Evolutionary conservation across 768 basidiomycete species (phyloP), one percentile per base, ranked within the genome.

Genomic region (Leucocoprinus birnbaumii): DNA sequence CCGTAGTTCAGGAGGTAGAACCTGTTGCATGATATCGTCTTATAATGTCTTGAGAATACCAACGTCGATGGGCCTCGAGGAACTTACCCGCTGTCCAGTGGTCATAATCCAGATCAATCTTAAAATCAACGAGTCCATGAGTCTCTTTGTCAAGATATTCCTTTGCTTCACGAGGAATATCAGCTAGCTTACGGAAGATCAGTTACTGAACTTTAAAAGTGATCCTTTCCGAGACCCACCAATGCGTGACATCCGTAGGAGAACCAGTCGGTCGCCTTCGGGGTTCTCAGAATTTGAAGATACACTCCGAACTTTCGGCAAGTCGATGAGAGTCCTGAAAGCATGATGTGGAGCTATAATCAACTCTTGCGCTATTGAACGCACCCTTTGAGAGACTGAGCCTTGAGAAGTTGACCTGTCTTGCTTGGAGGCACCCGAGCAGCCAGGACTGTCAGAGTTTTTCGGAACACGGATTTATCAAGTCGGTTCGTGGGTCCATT

Each of bases 11-110:
- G 89, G 80, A 0, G 96, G 97, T 8, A 99, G 76, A 48, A 94
- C 79, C 10, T 87, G 80, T 43, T 86, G 80, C 16, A 99, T 72
- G 27, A 98, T 86, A 44, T 98, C 91, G 65, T 91, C 94, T 95
- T n/a, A 13, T 34, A n/a, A 26, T 47, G 27, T 7, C 6, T 40
- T 49, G 53, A 53, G 19, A 53, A 16, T 38, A 3, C 57, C 21
- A 2, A 18, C 38, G 37, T 1, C 54, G 14, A 45, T 13, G 43
- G 7, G 35, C 18, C 14, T 19, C 13, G 16, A 6, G 34, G 44
- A 11, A 59, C 59, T 42, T 62, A 93, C 94, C 87, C 45, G 91
- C 82, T 1, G 82, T 86, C 96, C 96, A 98, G 68, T 92, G 88
- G 64, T 89, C 79, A 66, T 98, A 98, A 53, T 82, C 79, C 41